These are phyloP conservation scores for Pichia phayaonensis DNA, from an alignment of 805 yeast genomes.

Conservation along the genomic window DNA sequence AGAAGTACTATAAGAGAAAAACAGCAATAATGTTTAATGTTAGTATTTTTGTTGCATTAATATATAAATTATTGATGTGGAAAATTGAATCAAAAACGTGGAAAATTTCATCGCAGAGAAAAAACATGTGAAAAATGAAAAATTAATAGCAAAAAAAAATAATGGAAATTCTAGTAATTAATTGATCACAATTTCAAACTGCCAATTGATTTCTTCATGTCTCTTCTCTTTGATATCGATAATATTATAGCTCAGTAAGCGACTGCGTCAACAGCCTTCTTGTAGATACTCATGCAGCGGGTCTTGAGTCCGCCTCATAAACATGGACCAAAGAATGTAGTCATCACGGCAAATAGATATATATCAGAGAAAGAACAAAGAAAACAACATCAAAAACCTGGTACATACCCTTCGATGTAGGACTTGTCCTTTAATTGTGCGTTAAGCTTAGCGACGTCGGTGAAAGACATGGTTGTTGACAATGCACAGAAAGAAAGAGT, in stretches of 20 bases:
- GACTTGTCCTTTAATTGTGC: conserved; percentile 85
- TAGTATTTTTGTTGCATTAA: conserved; percentile 5
- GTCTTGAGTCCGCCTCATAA: conserved; percentile 94
- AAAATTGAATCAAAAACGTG: neutral
- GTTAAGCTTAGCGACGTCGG: conserved; percentile 70
- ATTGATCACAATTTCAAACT: too few species aligned
- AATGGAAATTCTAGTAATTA: neutral
- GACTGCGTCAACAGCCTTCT: conserved; percentile 26
- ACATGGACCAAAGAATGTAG: conserved; percentile 83
- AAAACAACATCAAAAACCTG: neutral
- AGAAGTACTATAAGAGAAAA: conserved; percentile 51
- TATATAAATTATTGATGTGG: too few species aligned
- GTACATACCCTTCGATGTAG: conserved; percentile 90
- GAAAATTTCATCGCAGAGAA: neutral
- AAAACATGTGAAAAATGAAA: neutral
- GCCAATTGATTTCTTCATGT: neutral
- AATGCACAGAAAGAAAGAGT: neutral
- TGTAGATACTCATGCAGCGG: conserved; percentile 86
- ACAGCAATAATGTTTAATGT: conserved; percentile 4
- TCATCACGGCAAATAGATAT: conserved; percentile 46
- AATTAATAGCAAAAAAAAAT: neutral
- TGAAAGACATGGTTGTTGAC: conserved; percentile 48
- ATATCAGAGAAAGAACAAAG: neutral
- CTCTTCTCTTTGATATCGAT: neutral
- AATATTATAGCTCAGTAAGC: conserved; percentile 9